Evolutionary conservation across 805 yeast genomes (phyloP).

Genomic region (Schwanniomyces polymorphus): DNA sequence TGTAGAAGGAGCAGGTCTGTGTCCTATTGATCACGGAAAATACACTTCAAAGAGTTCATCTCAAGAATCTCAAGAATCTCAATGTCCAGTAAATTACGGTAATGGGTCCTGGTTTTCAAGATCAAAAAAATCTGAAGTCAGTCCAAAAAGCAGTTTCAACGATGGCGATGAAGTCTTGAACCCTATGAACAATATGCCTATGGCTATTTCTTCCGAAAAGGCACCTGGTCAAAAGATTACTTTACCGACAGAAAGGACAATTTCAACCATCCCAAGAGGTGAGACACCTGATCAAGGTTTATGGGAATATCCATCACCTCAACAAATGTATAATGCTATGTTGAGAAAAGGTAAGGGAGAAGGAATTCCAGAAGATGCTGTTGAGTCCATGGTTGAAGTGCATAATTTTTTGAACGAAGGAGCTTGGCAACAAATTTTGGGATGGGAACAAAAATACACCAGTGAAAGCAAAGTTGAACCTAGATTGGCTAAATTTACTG

Average conservation of each 20-base stretch:
- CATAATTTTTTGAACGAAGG: constrained; percentile 97
- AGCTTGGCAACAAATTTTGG: constrained; percentile 91
- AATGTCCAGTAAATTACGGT: constrained; percentile 35
- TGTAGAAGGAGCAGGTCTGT: constrained; percentile 14
- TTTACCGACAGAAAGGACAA: constrained; percentile 80
- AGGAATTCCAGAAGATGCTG: constrained; percentile 92
- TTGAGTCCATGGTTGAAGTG: constrained; percentile 94
- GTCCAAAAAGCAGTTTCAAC: constrained; percentile 21
- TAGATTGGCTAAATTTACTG: constrained; percentile 81
- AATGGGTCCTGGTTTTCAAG: constrained; percentile 20
- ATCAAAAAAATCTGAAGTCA: not conserved
- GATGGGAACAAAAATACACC: constrained; percentile 84
- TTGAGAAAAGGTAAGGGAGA: constrained; percentile 86
- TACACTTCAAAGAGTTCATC: not conserved
- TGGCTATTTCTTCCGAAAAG: constrained; percentile 57
- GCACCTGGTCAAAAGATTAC: constrained; percentile 80
- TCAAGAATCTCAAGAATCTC: constrained; percentile 7
- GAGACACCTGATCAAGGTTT: constrained; percentile 60
- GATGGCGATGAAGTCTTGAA: constrained; percentile 47
- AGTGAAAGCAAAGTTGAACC: constrained; percentile 59
- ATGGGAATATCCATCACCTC: constrained; percentile 99
- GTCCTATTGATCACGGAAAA: constrained; percentile 41
- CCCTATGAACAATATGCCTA: constrained; percentile 90
- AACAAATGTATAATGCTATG: constrained; percentile 99
- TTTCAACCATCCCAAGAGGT: constrained; percentile 88